Evolutionary conservation across 1,284 basidiomycete genomes (phyloP), one percentile per base, ranked within the genome.

Genomic region (Peniophora sp.): DNA sequence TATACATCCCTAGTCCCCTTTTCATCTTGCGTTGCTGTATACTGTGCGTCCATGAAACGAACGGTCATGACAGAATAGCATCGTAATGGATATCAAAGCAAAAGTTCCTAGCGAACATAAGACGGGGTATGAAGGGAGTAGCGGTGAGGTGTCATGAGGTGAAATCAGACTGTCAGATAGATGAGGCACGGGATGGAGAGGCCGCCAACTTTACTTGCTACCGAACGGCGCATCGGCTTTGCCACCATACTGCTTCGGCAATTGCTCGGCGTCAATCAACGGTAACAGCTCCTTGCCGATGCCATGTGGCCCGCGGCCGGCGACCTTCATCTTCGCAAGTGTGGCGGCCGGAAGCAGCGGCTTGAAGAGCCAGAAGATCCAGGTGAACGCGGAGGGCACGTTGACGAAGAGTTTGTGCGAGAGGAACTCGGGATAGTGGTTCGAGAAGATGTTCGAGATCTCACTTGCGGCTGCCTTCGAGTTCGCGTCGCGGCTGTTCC

Each of bases 351-450:
- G 77, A 11, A 90, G 63, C 55, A 90, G 62, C 0, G 86, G 75
- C 62, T 84, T 89, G 72, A 89, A 88, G n/a, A 80, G 59, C 85
- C 85, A 88, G 69, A 88, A 90, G 52, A 90, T 74, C 86, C 86
- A 90, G 34, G 79, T 76, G 57, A 88, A 71, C 52, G 85, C 62
- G 2, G 76, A 75, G 0, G 88, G 87, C 14, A 90, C 85, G 58
- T 88, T 88, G 59, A 90, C 73, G 60, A 90, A 89, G 68, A 83
- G 87, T 62, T 90, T 90, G 62, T 75, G 75, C 55, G 77, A 85
- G 46, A 90, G 68, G 55, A 88, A 73, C 62, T 90, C 88, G 0
- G 88, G 88, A 58, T 90, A 90, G 62, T 89, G 78, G 55, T 71
- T 72, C 53, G 77, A 71, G 67, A 90, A 90, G 58, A 88, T 83